Evolutionary conservation across 2,329 filamentous ascomycete species (phyloP).

Genomic region (Epichloe gansuensis): DNA sequence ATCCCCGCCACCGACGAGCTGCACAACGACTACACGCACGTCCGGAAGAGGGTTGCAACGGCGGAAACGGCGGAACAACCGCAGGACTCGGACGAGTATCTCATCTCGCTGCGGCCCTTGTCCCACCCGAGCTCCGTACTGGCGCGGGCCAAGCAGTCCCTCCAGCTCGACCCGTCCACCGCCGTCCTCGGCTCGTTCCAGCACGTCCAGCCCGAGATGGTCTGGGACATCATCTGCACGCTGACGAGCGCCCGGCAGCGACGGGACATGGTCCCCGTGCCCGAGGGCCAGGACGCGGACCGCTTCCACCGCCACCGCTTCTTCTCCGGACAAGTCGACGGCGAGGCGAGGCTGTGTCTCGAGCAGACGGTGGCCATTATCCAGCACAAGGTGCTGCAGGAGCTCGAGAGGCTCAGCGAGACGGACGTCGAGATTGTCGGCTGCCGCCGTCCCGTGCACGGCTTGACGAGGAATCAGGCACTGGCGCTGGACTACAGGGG

Average conservation of each 20-base stretch:
- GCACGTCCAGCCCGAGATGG: slow-evolving; percentile 40
- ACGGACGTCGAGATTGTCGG: slow-evolving; percentile 32
- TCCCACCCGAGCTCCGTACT: slow-evolving; percentile 34
- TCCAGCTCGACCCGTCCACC: slow-evolving; percentile 15
- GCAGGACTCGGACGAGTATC: slow-evolving; percentile 28
- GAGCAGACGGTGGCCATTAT: slow-evolving; percentile 29
- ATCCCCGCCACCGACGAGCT: slow-evolving; percentile 33
- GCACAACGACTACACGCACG: slow-evolving; percentile 49
- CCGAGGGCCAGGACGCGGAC: slow-evolving; percentile 11
- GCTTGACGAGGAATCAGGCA: slow-evolving; percentile 31
- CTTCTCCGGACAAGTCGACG: slow-evolving; percentile 19
- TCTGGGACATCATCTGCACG: slow-evolving; percentile 35
- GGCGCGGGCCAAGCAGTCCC: slow-evolving; percentile 27
- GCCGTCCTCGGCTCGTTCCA: slow-evolving; percentile 28
- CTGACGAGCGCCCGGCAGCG: slow-evolving; percentile 23
- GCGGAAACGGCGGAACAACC: slow-evolving; percentile 10
- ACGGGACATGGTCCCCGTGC: slow-evolving; percentile 16
- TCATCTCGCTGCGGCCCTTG: slow-evolving; percentile 41
- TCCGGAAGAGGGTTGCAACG: slow-evolving; percentile 29
- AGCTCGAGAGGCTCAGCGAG: slow-evolving; percentile 33
- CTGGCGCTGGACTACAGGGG: slow-evolving; percentile 37
- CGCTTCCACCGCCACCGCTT: slow-evolving; percentile 15
- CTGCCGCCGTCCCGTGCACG: slow-evolving; percentile 24
- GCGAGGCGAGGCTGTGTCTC: slow-evolving; percentile 17
- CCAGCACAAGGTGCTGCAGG: slow-evolving; percentile 29